Percentiles rank a stretch among this genome's conserved stretches.
phyloP scores from a whole-genome alignment of 108 stramenopile genomes.

The Bacterosira constricta region DNA sequence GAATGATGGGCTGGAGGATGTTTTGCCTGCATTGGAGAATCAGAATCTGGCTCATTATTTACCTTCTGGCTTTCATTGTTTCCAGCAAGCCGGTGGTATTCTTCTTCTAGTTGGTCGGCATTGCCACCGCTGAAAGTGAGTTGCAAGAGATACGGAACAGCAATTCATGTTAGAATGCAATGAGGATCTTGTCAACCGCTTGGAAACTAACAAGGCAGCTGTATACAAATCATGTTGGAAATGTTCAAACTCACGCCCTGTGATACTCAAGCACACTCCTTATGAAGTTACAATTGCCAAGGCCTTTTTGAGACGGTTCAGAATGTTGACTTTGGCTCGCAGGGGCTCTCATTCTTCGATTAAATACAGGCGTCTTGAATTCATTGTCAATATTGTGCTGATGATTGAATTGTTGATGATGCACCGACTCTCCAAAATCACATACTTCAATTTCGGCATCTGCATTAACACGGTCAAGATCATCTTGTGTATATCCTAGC shows the following conservation, averaged over 20 bases:
- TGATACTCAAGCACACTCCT: conserved; percentile 85
- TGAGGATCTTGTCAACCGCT: too few relatives aligned
- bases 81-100: conserved; percentile 55
- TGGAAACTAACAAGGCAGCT: too few relatives aligned
- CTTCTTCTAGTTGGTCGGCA: conserved; percentile 70
- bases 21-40: conserved; percentile 2
- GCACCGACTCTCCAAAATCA: conserved; percentile 17
- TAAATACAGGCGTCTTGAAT: conserved; percentile 77
- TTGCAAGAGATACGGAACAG: too few relatives aligned
- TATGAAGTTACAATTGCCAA: conserved; percentile 87
- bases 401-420: conserved; percentile 68
- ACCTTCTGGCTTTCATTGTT: not conserved
- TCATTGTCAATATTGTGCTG: conserved; percentile 53
- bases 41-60: not conserved
- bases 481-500: conserved; percentile 81
- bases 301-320: conserved; percentile 63
- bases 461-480: conserved; percentile 56
- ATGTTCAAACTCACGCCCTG: conserved; percentile 43
- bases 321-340: conserved; percentile 44
- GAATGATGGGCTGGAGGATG: not conserved
- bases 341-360: conserved; percentile 57
- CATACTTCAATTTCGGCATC: conserved; percentile 34
- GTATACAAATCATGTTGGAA: too few relatives aligned
- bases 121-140: conserved; percentile 57
- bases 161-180: too few relatives aligned